These are phyloP conservation scores for Lactarius deliciosus DNA, from an alignment of 768 basidiomycete species.

Conservation along the genomic window DNA sequence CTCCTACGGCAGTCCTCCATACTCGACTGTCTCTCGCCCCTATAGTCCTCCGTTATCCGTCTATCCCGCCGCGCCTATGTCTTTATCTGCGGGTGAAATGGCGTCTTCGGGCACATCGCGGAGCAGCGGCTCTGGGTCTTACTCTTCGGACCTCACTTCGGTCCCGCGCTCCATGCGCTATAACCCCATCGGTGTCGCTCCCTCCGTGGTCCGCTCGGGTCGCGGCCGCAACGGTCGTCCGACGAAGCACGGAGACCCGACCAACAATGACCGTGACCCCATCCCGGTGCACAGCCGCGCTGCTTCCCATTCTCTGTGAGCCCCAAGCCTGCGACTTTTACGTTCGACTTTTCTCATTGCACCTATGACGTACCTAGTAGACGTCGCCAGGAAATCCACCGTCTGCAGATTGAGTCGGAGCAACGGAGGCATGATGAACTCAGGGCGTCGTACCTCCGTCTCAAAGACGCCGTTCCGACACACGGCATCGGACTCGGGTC, in stretches of 20 bases:
- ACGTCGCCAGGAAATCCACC: constrained; percentile 87
- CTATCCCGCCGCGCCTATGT: constrained; percentile 70
- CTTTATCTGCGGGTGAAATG: constrained; percentile 63
- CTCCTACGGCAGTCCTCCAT: constrained; percentile 54
- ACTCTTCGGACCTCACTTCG: constrained; percentile 53
- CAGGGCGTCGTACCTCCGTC: constrained; percentile 83
- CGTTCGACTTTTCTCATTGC: constrained; percentile 10
- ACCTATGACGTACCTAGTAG: constrained; percentile 32
- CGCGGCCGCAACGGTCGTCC: constrained; percentile 44
- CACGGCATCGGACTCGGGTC: constrained; percentile 51
- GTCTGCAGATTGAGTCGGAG: constrained; percentile 90
- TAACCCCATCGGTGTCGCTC: constrained; percentile 56
- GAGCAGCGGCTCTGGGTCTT: constrained; percentile 70
- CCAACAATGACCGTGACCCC: constrained; percentile 74
- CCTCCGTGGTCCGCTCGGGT: constrained; percentile 52
- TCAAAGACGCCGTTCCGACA: constrained; percentile 71
- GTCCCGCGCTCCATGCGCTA: constrained; percentile 76
- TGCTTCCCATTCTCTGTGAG: constrained; percentile 53
- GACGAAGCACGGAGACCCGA: constrained; percentile 54
- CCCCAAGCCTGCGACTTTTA: constrained; percentile 18
- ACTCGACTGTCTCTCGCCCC: constrained; percentile 45
- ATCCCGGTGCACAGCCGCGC: constrained; percentile 48
- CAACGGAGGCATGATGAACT: constrained; percentile 90
- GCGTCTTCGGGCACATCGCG: constrained; percentile 53
- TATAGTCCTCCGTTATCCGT: constrained; percentile 45